Base-by-base conservation (phyloP, 176 grass and related monocot species). In the Urochloa ruziziensis region DNA sequence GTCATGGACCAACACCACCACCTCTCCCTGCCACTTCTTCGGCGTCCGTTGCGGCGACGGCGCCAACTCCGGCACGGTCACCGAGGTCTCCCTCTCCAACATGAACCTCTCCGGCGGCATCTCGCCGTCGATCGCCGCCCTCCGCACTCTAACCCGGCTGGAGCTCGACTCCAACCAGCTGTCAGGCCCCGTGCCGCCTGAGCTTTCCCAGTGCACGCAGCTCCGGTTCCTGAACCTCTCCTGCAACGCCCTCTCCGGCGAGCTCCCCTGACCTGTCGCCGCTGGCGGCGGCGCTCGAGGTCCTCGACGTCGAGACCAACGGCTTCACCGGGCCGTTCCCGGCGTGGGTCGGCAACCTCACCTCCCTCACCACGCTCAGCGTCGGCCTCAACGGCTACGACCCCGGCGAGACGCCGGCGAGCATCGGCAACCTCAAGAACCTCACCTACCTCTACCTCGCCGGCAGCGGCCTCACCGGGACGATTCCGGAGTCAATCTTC, bases 361-460 rank as follows among this genome's bases (percentile, higher is more conserved):
- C 84, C 1, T 16, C 40, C 40, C 78, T 97, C 1, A 39, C 79
- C 68, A 39, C 27, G 21, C 87, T 97, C 53, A 89, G 92, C 65
- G 69, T 97, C 8, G 92, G 82, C 42, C 0, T 87, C 4, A 91
- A 93, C 75, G 43, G 34, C 53, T 94, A 91, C 16, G 85, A 91
- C 19, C 85, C 42, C 35, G 90, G 88, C 0, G 93, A 90, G 42
- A 89, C 80, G 34, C 93, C 83, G 33, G 14, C 70, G 2, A 89
- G 82, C 62, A 92, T 95, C 10, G 93, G 93, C 13, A 84, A 88
- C 19, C 91, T 95, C 67, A 95, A 84, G 86, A 95, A 95, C 81
- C 74, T 95, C 81, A 95, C 93, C 49, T 94, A 87, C 33, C 85
- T 97, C 23, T 97, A 83, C 80, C 11, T 94, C 66, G 73, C 86